A percentile compares a stretch with the other conserved stretches of the same genome.
phyloP scores from a whole-genome alignment of 2,329 filamentous ascomycete species.

The Colletotrichum liriopes region DNA sequence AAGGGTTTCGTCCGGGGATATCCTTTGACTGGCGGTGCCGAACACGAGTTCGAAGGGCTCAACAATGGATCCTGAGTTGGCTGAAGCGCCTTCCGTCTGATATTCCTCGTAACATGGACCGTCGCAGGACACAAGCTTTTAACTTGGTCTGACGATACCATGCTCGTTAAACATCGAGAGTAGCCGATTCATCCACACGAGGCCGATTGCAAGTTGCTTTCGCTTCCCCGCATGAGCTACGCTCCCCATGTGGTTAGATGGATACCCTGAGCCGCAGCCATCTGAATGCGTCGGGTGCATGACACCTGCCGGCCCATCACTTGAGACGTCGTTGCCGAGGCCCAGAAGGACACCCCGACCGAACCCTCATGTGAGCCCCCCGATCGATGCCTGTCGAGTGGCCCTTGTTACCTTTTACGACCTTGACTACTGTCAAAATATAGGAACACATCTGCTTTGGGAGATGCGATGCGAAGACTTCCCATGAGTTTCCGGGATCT shows the following conservation, averaged over 20 bases:
- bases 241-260: neutral
- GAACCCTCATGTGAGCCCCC: neutral
- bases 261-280: neutral
- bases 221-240: neutral
- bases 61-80: neutral
- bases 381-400: neutral
- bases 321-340: slow-evolving; percentile 15
- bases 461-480: slow-evolving; percentile 16
- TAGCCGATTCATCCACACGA: neutral
- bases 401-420: neutral
- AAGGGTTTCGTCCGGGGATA: neutral
- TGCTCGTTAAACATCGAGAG: neutral
- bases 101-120: slow-evolving; percentile 10
- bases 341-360: neutral
- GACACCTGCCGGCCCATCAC: slow-evolving; percentile 36
- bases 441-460: slow-evolving; percentile 18
- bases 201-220: neutral
- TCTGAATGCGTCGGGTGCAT: slow-evolving; percentile 22
- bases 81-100: slow-evolving; percentile 26
- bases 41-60: slow-evolving; percentile 21
- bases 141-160: neutral
- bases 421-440: slow-evolving; percentile 23
- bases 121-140: slow-evolving; percentile 4
- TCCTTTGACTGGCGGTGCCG: neutral
- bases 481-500: slow-evolving; percentile 6